These are phyloP conservation scores for Coemansia aciculifera DNA, from an alignment of 192 early-diverging fungal genomes.

Conservation along the genomic window DNA sequence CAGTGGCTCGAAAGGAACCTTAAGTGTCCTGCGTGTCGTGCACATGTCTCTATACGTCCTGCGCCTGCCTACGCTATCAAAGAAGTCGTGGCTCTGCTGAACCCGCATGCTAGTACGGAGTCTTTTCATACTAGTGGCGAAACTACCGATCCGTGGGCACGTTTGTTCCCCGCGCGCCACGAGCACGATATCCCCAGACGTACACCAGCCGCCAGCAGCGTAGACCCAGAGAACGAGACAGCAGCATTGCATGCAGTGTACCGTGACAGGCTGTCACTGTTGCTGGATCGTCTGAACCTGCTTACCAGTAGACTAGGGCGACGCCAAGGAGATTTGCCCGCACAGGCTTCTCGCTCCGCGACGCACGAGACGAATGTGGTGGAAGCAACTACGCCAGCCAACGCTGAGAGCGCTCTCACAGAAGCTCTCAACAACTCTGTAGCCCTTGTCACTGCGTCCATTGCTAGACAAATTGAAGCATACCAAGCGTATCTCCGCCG, in stretches of 20 bases:
- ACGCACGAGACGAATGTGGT: neutral
- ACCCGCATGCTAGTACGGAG: neutral
- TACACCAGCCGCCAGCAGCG: neutral
- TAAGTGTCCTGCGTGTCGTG: conserved; percentile 46
- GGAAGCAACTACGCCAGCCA: neutral
- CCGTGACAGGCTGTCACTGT: neutral
- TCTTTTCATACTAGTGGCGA: neutral
- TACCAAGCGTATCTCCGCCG: neutral
- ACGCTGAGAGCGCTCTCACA: neutral
- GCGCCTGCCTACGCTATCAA: conserved; percentile 25
- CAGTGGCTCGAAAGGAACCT: conserved; percentile 39
- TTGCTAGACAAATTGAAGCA: neutral
- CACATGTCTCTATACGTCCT: conserved; percentile 28
- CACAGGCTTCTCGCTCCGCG: neutral
- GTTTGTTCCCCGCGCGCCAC: conserved; percentile 16
- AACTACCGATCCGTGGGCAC: conserved; percentile 20
- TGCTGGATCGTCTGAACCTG: neutral
- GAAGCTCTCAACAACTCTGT: neutral
- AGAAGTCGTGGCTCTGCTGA: conserved; percentile 23
- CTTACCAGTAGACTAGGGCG: neutral
- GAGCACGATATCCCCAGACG: neutral
- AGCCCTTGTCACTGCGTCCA: neutral
- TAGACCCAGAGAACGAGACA: neutral
- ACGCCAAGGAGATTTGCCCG: neutral
- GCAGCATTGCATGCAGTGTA: neutral